phyloP scores from a whole-genome alignment of 2,329 filamentous ascomycete species.

The Ascochyta koolunga region DNA sequence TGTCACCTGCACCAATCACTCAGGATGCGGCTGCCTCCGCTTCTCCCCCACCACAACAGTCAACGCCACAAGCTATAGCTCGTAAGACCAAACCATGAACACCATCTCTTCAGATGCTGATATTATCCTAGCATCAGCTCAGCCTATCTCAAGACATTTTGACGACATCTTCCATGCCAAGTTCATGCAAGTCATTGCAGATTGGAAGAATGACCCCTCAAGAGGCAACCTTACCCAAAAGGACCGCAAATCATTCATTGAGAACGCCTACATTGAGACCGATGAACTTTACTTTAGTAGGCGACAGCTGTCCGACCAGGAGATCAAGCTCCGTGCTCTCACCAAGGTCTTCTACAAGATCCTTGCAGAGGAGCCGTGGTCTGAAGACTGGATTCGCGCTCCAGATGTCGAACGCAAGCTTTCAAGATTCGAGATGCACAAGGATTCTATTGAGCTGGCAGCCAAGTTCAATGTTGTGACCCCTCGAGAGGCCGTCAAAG shows the following conservation, averaged over 20 bases:
- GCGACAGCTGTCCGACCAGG: constrained; percentile 36
- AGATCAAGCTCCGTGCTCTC: constrained; percentile 45
- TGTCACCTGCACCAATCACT: constrained; percentile 44
- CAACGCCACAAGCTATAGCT: constrained; percentile 17
- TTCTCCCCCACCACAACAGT: constrained; percentile 25
- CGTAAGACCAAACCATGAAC: constrained; percentile 7
- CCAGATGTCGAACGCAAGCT: constrained; percentile 48
- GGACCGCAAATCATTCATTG: constrained; percentile 44
- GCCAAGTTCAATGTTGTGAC: constrained; percentile 34
- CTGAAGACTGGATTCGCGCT: constrained; percentile 46
- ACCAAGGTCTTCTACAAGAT: constrained; percentile 48
- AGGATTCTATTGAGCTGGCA: constrained; percentile 42
- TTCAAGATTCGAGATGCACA: constrained; percentile 47
- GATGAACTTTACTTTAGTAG: constrained; percentile 39
- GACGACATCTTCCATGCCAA: constrained; percentile 45
- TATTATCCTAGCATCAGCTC: constrained; percentile 18
- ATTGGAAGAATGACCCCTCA: constrained; percentile 40
- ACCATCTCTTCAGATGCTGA: constrained; percentile 6
- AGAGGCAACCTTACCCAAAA: constrained; percentile 36
- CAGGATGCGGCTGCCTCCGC: constrained; percentile 29
- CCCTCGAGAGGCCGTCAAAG: constrained; percentile 41
- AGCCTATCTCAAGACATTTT: constrained; percentile 32
- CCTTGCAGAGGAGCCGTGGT: constrained; percentile 48
- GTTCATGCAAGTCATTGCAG: constrained; percentile 43
- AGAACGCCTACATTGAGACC: constrained; percentile 37